These are phyloP conservation scores for Seiridium cupressi DNA, from an alignment of 2,329 filamentous ascomycete species.

Conservation along the genomic window DNA sequence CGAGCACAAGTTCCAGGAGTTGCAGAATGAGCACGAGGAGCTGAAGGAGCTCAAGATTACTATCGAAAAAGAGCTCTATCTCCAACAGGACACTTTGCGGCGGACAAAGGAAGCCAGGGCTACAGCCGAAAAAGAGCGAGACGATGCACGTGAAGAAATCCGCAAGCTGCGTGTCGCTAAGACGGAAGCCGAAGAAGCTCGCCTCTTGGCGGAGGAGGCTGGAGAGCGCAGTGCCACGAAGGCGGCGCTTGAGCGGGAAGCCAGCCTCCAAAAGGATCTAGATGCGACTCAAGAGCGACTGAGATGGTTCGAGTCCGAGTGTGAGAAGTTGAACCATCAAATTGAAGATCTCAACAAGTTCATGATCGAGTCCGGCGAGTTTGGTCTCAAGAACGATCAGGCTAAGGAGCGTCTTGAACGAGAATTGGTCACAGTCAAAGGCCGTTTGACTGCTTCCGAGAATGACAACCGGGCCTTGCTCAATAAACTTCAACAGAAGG, in stretches of 20 bases:
- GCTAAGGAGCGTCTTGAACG: conserved; percentile 91
- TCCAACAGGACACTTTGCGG: conserved; percentile 87
- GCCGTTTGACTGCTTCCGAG: conserved; percentile 84
- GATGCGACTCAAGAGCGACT: conserved; percentile 75
- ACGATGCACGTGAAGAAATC: conserved; percentile 84
- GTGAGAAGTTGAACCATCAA: conserved; percentile 71
- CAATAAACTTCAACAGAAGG: conserved; percentile 97
- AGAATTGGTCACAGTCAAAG: conserved; percentile 87
- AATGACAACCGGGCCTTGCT: conserved; percentile 94
- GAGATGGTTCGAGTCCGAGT: conserved; percentile 77
- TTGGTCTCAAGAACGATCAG: conserved; percentile 86
- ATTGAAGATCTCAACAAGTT: conserved; percentile 84
- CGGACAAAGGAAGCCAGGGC: conserved; percentile 79
- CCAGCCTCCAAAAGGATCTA: conserved; percentile 74
- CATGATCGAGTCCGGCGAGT: conserved; percentile 85
- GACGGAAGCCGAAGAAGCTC: conserved; percentile 80
- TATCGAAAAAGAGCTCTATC: conserved; percentile 96
- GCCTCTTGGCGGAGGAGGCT: conserved; percentile 75
- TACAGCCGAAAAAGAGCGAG: conserved; percentile 80
- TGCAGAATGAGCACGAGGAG: conserved; percentile 81
- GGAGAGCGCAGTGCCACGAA: conserved; percentile 78
- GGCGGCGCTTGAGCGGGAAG: conserved; percentile 77
- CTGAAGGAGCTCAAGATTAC: conserved; percentile 94
- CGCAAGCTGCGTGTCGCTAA: conserved; percentile 80
- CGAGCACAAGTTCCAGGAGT: conserved; percentile 79